These are phyloP conservation scores for Boehmeria nivea DNA, from an alignment of 306 rosid genomes.

Conservation along the genomic window DNA sequence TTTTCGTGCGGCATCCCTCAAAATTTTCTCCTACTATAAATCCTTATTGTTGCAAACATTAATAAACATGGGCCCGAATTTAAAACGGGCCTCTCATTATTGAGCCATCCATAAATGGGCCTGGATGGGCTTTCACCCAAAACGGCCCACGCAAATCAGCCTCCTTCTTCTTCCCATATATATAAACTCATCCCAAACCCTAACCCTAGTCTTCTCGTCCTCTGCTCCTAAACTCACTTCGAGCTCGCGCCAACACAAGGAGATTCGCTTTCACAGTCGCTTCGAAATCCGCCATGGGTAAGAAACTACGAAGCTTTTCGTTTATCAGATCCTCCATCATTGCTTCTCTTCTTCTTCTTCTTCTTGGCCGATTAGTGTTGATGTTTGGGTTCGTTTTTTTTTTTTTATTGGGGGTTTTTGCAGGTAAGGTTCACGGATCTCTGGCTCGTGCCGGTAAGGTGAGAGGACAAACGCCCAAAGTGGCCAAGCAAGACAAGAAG, in stretches of 20 bases:
- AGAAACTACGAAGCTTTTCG: not conserved
- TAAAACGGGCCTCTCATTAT: no score
- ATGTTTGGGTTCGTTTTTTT: no score
- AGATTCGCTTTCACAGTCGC: not conserved
- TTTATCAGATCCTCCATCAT: not conserved
- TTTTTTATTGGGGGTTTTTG: not conserved
- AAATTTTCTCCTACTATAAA: no score
- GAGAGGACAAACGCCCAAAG: conserved; percentile 40
- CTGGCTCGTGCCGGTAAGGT: conserved; percentile 58
- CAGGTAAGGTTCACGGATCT: conserved; percentile 53
- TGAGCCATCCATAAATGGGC: no score
- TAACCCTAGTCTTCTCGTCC: not conserved
- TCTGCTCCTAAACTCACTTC: not conserved
- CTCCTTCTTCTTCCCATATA: not conserved
- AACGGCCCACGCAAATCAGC: not conserved
- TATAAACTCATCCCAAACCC: not conserved
- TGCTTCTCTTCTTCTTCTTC: not conserved
- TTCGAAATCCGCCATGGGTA: conserved; percentile 19
- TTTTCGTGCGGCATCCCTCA: no score
- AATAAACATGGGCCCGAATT: no score
- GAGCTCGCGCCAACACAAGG: not conserved
- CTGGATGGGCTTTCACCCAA: not conserved
- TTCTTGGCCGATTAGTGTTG: not conserved
- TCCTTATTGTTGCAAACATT: no score
- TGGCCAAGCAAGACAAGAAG: conserved; percentile 54